These are phyloP conservation scores for Penicillium carneum DNA, from an alignment of 2,329 filamentous ascomycete species.

Conservation along the genomic window DNA sequence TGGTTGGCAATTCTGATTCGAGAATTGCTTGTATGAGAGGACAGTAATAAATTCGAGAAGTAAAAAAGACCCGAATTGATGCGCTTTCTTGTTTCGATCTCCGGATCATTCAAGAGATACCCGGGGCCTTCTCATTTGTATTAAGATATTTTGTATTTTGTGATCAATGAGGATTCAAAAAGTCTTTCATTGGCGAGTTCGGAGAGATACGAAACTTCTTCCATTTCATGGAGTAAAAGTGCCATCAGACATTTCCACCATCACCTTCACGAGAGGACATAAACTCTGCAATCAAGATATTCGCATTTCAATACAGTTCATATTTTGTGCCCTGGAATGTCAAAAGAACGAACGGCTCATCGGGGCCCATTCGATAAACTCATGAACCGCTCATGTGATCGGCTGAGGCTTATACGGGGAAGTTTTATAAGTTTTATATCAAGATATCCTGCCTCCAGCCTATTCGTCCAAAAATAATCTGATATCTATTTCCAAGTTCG, in stretches of 20 bases:
- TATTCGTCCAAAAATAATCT: background rate
- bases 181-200: background rate
- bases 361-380: background rate
- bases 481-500: background rate
- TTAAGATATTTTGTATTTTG: background rate
- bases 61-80: slow-evolving; percentile 34
- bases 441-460: background rate
- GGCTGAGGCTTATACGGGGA: slow-evolving; percentile 3
- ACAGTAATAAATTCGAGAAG: slow-evolving; percentile 34
- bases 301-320: no score
- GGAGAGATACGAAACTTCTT: background rate
- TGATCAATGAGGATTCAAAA: background rate
- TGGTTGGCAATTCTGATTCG: no score
- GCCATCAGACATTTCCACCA: slow-evolving; percentile 22
- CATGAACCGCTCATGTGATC: slow-evolving; percentile 25
- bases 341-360: background rate
- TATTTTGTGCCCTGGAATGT: no score
- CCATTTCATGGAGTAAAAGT: slow-evolving; percentile 19
- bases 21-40: slow-evolving; percentile 34
- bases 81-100: slow-evolving; percentile 28
- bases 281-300: no score
- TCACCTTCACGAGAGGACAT: no score
- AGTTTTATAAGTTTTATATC: background rate
- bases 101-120: slow-evolving; percentile 5
- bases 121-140: slow-evolving; percentile 5